phyloP scores from a whole-genome alignment of 345 rosid genomes.

The Rhodamnia argentea region DNA sequence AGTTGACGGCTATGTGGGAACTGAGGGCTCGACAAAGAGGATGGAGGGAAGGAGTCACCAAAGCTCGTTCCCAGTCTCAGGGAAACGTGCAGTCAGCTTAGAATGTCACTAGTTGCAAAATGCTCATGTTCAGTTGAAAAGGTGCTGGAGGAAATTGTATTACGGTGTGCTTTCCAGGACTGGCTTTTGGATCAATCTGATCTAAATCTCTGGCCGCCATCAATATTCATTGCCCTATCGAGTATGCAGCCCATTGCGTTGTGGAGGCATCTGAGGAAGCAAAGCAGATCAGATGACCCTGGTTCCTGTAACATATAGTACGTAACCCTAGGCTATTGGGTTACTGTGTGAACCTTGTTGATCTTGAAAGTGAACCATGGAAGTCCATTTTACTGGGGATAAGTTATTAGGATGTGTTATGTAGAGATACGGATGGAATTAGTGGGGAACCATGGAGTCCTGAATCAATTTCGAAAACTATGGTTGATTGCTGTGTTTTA shows the following conservation, averaged over 20 bases:
- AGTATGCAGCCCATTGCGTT: background rate
- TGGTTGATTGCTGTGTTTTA: background rate
- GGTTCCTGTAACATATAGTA: background rate
- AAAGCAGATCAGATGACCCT: background rate
- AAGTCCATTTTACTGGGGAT: background rate
- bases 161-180: background rate
- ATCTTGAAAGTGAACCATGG: background rate
- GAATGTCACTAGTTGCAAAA: background rate
- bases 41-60: conserved; percentile 58
- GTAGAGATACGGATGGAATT: background rate
- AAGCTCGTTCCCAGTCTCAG: conserved; percentile 32
- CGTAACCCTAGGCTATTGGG: background rate
- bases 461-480: background rate
- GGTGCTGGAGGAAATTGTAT: background rate
- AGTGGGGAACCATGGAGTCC: background rate
- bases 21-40: conserved; percentile 78
- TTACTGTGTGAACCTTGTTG: background rate
- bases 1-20: conserved; percentile 68
- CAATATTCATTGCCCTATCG: background rate
- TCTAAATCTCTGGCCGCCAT: background rate
- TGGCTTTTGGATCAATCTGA: background rate
- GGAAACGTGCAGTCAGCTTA: conserved; percentile 40
- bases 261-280: background rate
- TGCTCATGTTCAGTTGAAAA: background rate
- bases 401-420: background rate